Evolutionary conservation across 2,329 filamentous ascomycete genomes (phyloP).

Genomic region (Venturiaceae sp.): DNA sequence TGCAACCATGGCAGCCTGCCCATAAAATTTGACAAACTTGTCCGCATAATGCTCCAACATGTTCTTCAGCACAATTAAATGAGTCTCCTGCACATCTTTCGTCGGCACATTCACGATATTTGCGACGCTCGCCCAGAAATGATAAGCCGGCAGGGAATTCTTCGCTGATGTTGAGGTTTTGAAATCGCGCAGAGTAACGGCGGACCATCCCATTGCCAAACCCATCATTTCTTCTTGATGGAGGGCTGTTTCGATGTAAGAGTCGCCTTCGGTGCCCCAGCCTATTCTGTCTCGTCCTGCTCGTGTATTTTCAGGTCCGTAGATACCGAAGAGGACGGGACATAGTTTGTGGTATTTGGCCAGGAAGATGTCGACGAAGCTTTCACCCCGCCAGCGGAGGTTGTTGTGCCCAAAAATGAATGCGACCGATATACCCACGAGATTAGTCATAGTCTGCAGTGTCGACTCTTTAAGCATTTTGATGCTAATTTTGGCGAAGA

Average conservation of each 20-base stretch:
- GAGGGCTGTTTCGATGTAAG: constrained; percentile 48
- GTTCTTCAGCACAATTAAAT: constrained; percentile 39
- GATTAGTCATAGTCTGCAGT: constrained; percentile 42
- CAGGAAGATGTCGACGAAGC: constrained; percentile 74
- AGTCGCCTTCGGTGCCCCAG: constrained; percentile 38
- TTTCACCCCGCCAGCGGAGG: constrained; percentile 48
- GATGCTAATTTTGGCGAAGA: constrained; percentile 64
- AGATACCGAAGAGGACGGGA: constrained; percentile 77
- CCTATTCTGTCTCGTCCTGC: constrained; percentile 59
- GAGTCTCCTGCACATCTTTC: constrained; percentile 35
- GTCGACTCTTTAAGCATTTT: constrained; percentile 38
- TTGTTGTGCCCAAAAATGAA: constrained; percentile 44
- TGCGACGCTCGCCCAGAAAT: constrained; percentile 77
- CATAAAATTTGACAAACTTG: constrained; percentile 74
- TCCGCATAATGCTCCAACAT: constrained; percentile 55
- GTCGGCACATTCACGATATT: constrained; percentile 67
- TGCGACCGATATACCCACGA: constrained; percentile 67
- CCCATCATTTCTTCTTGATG: constrained; percentile 79
- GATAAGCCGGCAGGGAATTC: constrained; percentile 60
- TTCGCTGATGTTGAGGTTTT: constrained; percentile 54
- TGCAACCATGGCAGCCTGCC: constrained; percentile 62
- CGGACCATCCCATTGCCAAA: constrained; percentile 72
- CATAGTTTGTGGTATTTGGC: constrained; percentile 75
- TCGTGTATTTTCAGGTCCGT: constrained; percentile 64
- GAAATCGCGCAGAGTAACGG: constrained; percentile 76